phyloP scores from a whole-genome alignment of 2,329 filamentous ascomycete genomes.

The Nothophaeocryptopus gaeumannii region DNA sequence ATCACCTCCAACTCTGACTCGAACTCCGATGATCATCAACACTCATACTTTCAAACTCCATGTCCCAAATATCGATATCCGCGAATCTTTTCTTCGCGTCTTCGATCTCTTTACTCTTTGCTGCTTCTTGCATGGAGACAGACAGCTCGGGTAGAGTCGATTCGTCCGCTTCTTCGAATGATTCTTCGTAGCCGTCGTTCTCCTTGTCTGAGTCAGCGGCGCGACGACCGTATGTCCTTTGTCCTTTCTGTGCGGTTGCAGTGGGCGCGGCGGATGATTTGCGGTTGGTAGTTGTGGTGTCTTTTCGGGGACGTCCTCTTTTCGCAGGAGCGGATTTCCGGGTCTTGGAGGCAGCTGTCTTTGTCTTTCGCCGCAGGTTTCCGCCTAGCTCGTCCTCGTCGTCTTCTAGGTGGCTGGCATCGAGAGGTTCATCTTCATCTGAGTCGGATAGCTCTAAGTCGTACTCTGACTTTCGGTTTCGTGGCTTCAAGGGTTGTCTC shows the following conservation, averaged over 20 bases:
- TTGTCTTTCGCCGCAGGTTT: slow-evolving; percentile 21
- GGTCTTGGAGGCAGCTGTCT: slow-evolving; percentile 13
- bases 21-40: slow-evolving; percentile 39
- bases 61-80: slow-evolving; percentile 50
- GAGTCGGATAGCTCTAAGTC: slow-evolving; percentile 40
- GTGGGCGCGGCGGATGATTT: slow-evolving; percentile 14
- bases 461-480: slow-evolving; percentile 36
- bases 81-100: slow-evolving; percentile 48
- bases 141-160: slow-evolving; percentile 21
- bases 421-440: slow-evolving; percentile 26
- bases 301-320: slow-evolving; percentile 15
- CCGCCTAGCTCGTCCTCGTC: slow-evolving; percentile 44
- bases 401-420: slow-evolving; percentile 30
- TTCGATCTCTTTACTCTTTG: slow-evolving; percentile 39
- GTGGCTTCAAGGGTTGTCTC: slow-evolving; percentile 25
- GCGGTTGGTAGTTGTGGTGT: slow-evolving; percentile 6
- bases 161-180: slow-evolving; percentile 28
- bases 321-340: slow-evolving; percentile 18
- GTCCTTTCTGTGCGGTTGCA: slow-evolving; percentile 12
- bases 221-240: slow-evolving; percentile 30
- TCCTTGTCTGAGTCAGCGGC: slow-evolving; percentile 44
- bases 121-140: slow-evolving; percentile 32
- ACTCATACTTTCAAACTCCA: slow-evolving; percentile 52
- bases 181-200: slow-evolving; percentile 35
- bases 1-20: slow-evolving; percentile 34